These are phyloP conservation scores for Boletus rex-veris DNA, from an alignment of 768 basidiomycete species.

Conservation along the genomic window DNA sequence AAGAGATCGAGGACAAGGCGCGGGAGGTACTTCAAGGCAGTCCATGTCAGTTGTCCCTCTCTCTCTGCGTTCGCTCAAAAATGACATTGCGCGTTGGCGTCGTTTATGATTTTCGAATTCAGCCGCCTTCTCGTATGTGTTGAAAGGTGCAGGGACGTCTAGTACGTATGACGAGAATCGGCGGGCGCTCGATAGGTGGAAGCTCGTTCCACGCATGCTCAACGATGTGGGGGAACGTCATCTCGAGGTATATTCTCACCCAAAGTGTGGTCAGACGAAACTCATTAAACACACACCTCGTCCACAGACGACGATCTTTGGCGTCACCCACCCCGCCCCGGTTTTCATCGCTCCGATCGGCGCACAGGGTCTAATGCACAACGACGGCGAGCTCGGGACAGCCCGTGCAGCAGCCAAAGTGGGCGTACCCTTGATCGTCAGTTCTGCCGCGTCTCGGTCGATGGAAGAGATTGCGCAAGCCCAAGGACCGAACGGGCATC, in stretches of 20 bases:
- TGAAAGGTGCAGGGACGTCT: constrained; percentile 65
- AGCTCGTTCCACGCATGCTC: constrained; percentile 55
- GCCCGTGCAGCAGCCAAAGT: constrained; percentile 44
- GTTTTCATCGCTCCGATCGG: constrained; percentile 56
- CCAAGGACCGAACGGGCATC: constrained; percentile 37
- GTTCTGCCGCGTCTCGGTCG: constrained; percentile 37
- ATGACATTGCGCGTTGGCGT: background rate
- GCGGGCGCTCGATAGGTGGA: constrained; percentile 52
- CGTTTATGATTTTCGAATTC: background rate
- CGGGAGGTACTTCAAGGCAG: constrained; percentile 56
- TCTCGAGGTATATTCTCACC: constrained; percentile 38
- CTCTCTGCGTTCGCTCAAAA: background rate
- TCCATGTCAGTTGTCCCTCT: constrained; percentile 37
- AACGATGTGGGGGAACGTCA: constrained; percentile 49
- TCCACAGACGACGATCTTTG: constrained; percentile 56
- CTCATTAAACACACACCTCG: background rate
- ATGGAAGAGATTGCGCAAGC: constrained; percentile 50
- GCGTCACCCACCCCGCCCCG: constrained; percentile 41
- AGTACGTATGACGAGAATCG: constrained; percentile 64
- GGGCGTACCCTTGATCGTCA: constrained; percentile 39
- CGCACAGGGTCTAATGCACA: constrained; percentile 49
- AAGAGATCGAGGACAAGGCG: constrained; percentile 64
- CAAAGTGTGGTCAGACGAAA: background rate
- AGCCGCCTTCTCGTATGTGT: constrained; percentile 68
- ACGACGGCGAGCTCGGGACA: constrained; percentile 42